These are phyloP conservation scores for Yamadazyma sp. DNA, from an alignment of 1,139 yeast species.

Conservation along the genomic window DNA sequence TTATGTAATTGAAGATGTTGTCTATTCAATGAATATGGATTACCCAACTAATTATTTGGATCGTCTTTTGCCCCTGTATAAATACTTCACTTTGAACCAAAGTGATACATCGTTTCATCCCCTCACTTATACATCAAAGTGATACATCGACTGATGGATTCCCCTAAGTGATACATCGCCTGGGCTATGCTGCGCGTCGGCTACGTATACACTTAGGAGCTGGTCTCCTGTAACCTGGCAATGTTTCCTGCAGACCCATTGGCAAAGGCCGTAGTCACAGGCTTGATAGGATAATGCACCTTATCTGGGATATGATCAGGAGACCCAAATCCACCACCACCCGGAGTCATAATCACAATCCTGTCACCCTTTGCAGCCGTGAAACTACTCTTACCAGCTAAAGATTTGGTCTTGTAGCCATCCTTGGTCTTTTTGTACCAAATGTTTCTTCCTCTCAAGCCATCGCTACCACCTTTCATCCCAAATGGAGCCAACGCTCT, in stretches of 20 bases:
- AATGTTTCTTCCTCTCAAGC: conserved; percentile 38
- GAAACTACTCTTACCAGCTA: conserved; percentile 47
- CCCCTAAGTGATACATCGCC: too few relatives aligned
- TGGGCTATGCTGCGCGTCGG: too few relatives aligned
- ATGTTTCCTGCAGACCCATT: conserved; percentile 43
- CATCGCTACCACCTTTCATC: conserved; percentile 42
- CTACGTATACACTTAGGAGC: too few relatives aligned
- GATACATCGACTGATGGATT: too few relatives aligned
- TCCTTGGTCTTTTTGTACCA: conserved; percentile 33
- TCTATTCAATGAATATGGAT: too few relatives aligned
- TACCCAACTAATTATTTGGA: too few relatives aligned
- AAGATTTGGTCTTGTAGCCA: conserved; percentile 26
- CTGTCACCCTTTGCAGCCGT: conserved; percentile 42
- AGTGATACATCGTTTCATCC: too few relatives aligned
- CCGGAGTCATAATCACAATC: conserved; percentile 44
- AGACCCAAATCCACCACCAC: conserved; percentile 51
- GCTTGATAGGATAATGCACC: conserved; percentile 26
- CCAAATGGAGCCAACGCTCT: conserved; percentile 48
- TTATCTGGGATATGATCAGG: conserved; percentile 9
- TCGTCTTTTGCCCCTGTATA: too few relatives aligned
- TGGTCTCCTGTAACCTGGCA: conserved; percentile 28
- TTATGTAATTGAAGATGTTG: too few relatives aligned
- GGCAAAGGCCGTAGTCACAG: conserved; percentile 18
- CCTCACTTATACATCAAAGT: too few relatives aligned
- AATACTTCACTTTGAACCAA: too few relatives aligned